Conservation (phyloP, 1,284 basidiomycete genomes). For the Malassezia nana region DNA sequence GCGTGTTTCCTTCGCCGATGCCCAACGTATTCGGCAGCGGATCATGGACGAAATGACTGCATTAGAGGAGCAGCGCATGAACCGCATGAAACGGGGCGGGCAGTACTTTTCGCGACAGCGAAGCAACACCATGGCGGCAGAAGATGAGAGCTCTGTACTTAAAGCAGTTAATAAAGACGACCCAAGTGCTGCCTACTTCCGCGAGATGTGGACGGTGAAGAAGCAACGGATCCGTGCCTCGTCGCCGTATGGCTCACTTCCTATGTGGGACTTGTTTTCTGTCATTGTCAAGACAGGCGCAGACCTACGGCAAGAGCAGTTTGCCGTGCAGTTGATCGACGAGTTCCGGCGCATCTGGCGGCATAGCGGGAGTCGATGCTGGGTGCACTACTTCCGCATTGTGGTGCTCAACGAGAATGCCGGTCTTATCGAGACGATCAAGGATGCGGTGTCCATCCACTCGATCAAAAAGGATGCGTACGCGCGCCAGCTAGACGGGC, state of each 20-base stretch:
- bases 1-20: constrained; percentile 34
- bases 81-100: constrained; percentile 67
- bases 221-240: constrained; percentile 84
- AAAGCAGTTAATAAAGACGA: constrained; percentile 92
- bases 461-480: constrained; percentile 99
- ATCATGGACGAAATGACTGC: constrained; percentile 99
- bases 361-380: constrained; percentile 52
- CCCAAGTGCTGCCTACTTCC: constrained; percentile 77
- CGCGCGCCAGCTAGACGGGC: constrained; percentile 63
- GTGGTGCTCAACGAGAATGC: constrained; percentile 86
- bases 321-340: constrained; percentile 86
- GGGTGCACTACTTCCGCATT: constrained; percentile 59
- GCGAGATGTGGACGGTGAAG: constrained; percentile 88
- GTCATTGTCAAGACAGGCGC: constrained; percentile 98
- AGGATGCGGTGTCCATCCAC: constrained; percentile 93
- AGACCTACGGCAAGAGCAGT: constrained; percentile 91
- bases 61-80: constrained; percentile 90
- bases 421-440: constrained; percentile 59
- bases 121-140: constrained; percentile 61
- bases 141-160: constrained; percentile 62
- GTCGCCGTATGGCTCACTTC: constrained; percentile 90
- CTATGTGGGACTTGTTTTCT: constrained; percentile 70
- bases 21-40: constrained; percentile 73
- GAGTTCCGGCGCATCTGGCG: constrained; percentile 91
- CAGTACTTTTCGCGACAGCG: constrained; percentile 18